Conservation (phyloP, 2,329 filamentous ascomycete genomes). For the Stagonosporopsis cucurbitacearum region DNA sequence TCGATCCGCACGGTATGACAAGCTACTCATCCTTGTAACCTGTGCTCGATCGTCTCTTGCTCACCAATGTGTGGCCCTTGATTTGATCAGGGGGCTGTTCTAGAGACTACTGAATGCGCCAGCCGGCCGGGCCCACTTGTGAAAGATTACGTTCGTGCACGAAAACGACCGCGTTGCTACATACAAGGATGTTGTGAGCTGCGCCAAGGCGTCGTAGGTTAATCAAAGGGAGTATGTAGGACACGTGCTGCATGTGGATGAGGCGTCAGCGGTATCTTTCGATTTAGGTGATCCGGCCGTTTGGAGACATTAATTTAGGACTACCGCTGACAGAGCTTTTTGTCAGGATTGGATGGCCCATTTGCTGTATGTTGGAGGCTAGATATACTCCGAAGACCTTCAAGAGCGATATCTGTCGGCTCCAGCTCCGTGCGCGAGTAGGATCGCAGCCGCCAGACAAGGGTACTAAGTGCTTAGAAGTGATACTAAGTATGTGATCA, state of each 20-base stretch:
- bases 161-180: slow-evolving; percentile 14
- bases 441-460: slow-evolving; percentile 9
- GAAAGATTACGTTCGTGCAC: slow-evolving; percentile 15
- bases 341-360: slow-evolving; percentile 2
- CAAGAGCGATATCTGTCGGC: background rate
- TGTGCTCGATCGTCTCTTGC: slow-evolving; percentile 4
- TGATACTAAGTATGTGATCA: slow-evolving; percentile 5
- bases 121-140: slow-evolving; percentile 17
- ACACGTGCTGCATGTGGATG: slow-evolving; percentile 12
- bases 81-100: slow-evolving; percentile 16
- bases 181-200: slow-evolving; percentile 19
- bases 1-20: slow-evolving; percentile 6
- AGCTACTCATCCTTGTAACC: background rate
- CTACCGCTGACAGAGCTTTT: slow-evolving; percentile 1
- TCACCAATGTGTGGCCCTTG: slow-evolving; percentile 6
- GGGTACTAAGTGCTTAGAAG: slow-evolving; percentile 2
- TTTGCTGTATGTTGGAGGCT: slow-evolving; percentile 3
- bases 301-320: background rate
- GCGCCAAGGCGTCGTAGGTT: slow-evolving; percentile 20
- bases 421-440: background rate
- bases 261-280: background rate
- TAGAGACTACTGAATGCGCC: slow-evolving; percentile 6
- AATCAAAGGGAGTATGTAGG: slow-evolving; percentile 13
- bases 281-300: background rate
- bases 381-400: slow-evolving; percentile 7